Percentiles rank a stretch among this genome's conserved stretches.
Conservation (phyloP, 148 eudicot species). For the Silene conica region DNA sequence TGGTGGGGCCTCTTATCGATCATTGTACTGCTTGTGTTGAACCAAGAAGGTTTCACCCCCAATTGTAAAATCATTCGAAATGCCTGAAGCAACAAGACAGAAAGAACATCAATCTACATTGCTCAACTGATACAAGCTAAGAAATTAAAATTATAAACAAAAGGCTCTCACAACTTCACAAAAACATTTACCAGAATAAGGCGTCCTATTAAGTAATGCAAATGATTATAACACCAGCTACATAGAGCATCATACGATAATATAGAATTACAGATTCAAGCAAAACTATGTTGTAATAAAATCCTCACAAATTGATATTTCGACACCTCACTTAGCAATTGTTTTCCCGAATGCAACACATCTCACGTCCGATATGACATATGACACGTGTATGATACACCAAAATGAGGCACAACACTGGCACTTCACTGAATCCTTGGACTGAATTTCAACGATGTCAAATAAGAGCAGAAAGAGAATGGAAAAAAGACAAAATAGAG, state of each 20-base stretch:
- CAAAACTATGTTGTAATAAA: background rate
- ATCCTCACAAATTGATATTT: background rate
- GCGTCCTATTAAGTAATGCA: background rate
- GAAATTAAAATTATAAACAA: background rate
- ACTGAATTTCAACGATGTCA: no score
- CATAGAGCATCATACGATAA: background rate
- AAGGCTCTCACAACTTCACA: background rate
- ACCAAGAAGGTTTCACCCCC: conserved; percentile 94
- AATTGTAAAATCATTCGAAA: conserved; percentile 89
- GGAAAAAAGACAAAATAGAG: no score
- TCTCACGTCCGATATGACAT: no score
- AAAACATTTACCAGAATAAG: background rate
- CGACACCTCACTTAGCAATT: no score
- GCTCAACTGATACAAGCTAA: background rate
- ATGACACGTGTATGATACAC: no score
- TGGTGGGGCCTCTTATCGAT: conserved; percentile 45
- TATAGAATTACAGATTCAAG: background rate
- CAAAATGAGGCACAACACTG: no score
- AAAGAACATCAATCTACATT: background rate
- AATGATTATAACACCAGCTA: background rate
- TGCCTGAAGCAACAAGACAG: conserved; percentile 47
- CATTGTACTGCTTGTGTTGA: conserved; percentile 48
- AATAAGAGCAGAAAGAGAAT: no score
- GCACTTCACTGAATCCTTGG: no score
- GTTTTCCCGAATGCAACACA: no score